These are phyloP conservation scores for Gnomoniopsis sp. DNA, from an alignment of 2,329 filamentous ascomycete species.

Conservation along the genomic window DNA sequence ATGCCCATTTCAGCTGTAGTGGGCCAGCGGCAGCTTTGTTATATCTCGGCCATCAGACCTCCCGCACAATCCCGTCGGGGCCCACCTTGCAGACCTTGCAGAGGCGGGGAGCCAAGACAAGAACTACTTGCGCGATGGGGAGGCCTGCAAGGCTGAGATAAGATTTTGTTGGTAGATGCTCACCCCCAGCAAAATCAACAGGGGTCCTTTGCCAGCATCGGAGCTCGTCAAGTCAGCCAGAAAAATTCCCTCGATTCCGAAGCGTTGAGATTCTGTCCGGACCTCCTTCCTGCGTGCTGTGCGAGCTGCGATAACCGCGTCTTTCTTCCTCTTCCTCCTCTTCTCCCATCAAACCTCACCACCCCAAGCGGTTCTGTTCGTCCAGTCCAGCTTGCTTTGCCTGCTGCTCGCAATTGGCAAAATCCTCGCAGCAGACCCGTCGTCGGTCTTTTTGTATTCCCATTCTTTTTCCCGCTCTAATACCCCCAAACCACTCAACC, in stretches of 20 bases:
- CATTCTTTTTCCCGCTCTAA: background rate
- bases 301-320: conserved; percentile 5
- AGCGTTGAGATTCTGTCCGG: conserved; percentile 1
- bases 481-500: conserved; percentile 1
- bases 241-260: conserved; percentile 14
- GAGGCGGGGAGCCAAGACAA: too few relatives aligned
- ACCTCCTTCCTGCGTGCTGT: conserved; percentile 11
- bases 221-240: background rate
- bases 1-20: conserved; percentile 5
- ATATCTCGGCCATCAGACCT: background rate
- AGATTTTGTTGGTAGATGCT: conserved; percentile 12
- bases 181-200: background rate
- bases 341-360: background rate
- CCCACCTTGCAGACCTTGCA: too few relatives aligned
- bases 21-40: conserved; percentile 12
- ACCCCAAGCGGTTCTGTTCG: background rate
- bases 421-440: too few relatives aligned
- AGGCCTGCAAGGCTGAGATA: background rate
- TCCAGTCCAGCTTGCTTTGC: background rate
- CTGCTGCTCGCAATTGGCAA: too few relatives aligned
- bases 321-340: background rate
- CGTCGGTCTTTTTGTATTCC: background rate
- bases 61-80: too few relatives aligned
- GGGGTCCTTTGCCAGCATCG: background rate
- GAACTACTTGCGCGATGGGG: too few relatives aligned